phyloP scores from a whole-genome alignment of 2,329 filamentous ascomycete genomes.

The Colletotrichum cordylinicola region DNA sequence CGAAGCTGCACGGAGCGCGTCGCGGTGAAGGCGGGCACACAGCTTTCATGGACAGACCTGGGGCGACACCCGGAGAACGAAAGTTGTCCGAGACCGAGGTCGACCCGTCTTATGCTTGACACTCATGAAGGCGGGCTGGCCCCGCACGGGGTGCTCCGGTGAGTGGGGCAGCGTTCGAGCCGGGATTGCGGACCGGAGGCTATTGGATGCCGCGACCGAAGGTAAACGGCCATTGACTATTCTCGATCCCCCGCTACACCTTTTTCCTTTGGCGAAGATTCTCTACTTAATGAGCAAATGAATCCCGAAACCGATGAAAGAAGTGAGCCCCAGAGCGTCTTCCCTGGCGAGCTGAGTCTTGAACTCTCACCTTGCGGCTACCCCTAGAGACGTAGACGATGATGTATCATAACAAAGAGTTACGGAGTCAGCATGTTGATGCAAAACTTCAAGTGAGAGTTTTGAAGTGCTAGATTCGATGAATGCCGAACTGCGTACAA shows the following conservation, averaged over 20 bases:
- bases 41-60: background rate
- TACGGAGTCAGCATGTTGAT: background rate
- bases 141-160: background rate
- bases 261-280: rapidly evolving
- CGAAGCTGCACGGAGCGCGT: background rate
- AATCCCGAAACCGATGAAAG: rapidly evolving
- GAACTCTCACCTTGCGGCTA: background rate
- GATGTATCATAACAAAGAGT: no score
- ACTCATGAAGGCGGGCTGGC: background rate
- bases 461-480: rapidly evolving
- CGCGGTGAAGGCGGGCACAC: background rate
- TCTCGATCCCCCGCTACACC: background rate
- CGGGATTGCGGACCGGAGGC: background rate
- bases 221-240: background rate
- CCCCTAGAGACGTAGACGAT: rapidly evolving
- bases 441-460: rapidly evolving
- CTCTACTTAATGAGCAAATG: rapidly evolving
- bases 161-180: background rate
- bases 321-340: rapidly evolving
- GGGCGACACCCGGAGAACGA: background rate
- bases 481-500: no score
- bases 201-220: background rate
- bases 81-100: background rate
- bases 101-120: background rate
- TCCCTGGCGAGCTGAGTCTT: background rate